Percentiles rank a stretch among this genome's conserved stretches.
phyloP scores from a whole-genome alignment of 2,329 filamentous ascomycete genomes.

The Paecilomyces variotii region DNA sequence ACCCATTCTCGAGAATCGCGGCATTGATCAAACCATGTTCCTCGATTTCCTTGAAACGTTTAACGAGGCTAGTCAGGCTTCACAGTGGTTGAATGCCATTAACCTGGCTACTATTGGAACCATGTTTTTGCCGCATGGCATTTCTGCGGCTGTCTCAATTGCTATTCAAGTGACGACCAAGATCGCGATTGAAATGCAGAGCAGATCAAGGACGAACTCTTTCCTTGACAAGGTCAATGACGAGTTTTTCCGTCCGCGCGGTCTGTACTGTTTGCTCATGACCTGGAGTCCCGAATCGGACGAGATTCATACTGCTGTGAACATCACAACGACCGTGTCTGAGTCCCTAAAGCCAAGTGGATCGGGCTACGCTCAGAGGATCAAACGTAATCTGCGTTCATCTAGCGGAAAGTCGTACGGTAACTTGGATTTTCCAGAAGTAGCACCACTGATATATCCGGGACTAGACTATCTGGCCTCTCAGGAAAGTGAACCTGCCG shows the following conservation, averaged over 20 bases:
- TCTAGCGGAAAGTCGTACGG: slow-evolving; percentile 34
- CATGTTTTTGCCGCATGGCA: slow-evolving; percentile 31
- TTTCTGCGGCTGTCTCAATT: slow-evolving; percentile 37
- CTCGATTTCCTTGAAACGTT: slow-evolving; percentile 29
- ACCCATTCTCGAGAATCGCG: slow-evolving; percentile 24
- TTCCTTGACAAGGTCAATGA: slow-evolving; percentile 52
- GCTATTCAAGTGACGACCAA: slow-evolving; percentile 38
- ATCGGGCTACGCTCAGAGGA: slow-evolving; percentile 11
- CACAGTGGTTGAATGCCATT: slow-evolving; percentile 31
- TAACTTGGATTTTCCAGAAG: slow-evolving; percentile 34
- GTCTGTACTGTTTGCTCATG: slow-evolving; percentile 49
- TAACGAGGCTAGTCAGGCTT: slow-evolving; percentile 32
- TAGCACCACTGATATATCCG: slow-evolving; percentile 45
- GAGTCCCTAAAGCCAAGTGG: slow-evolving; percentile 18
- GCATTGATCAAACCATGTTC: slow-evolving; percentile 29
- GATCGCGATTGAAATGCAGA: slow-evolving; percentile 24
- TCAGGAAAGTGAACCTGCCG: slow-evolving; percentile 6
- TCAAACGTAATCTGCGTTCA: slow-evolving; percentile 27
- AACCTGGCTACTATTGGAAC: slow-evolving; percentile 36
- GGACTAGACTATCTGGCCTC: slow-evolving; percentile 25
- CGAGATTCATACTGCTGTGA: slow-evolving; percentile 17
- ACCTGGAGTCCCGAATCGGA: slow-evolving; percentile 41
- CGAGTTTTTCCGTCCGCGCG: slow-evolving; percentile 49
- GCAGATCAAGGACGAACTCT: slow-evolving; percentile 33
- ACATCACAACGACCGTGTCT: slow-evolving; percentile 31